These are phyloP conservation scores for Hypoxylon sp. DNA, from an alignment of 2,329 filamentous ascomycete species.

Conservation along the genomic window DNA sequence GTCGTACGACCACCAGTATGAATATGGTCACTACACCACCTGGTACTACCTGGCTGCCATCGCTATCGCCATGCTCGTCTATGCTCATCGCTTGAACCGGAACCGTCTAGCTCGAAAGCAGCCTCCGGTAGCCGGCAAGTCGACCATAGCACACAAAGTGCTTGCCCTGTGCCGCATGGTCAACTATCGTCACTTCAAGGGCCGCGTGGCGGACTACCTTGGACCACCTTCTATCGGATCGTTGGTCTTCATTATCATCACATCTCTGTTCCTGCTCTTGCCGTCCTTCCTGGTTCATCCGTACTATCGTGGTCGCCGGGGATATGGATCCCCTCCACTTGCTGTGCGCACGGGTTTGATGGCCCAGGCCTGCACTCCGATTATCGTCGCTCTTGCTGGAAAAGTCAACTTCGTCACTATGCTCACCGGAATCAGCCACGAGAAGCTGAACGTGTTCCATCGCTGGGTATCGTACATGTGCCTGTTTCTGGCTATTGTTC, in stretches of 20 bases:
- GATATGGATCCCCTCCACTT: slow-evolving; percentile 30
- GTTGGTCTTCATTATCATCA: slow-evolving; percentile 14
- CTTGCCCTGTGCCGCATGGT: slow-evolving; percentile 21
- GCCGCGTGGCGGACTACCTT: slow-evolving; percentile 25
- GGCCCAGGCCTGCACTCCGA: slow-evolving; percentile 30
- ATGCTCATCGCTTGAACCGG: slow-evolving; percentile 19
- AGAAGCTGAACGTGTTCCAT: slow-evolving; percentile 32
- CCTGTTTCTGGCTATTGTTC: slow-evolving; percentile 25
- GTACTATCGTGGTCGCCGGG: slow-evolving; percentile 27
- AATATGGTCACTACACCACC: slow-evolving; percentile 31
- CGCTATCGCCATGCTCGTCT: slow-evolving; percentile 26
- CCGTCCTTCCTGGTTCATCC: slow-evolving; percentile 30
- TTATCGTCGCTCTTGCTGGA: slow-evolving; percentile 31
- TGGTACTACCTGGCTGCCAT: slow-evolving; percentile 31
- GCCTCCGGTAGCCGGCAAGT: not conserved
- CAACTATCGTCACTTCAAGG: slow-evolving; percentile 30
- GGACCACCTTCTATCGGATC: slow-evolving; percentile 26
- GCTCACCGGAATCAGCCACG: slow-evolving; percentile 33
- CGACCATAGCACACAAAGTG: slow-evolving; percentile 9
- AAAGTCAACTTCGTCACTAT: slow-evolving; percentile 34
- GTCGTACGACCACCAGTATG: slow-evolving; percentile 31
- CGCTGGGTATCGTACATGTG: slow-evolving; percentile 33
- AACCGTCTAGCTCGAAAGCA: slow-evolving; percentile 15
- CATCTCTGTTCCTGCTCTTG: slow-evolving; percentile 26
- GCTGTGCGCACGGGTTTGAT: slow-evolving; percentile 31